Conservation (phyloP, 306 rosid genomes). For the Cucumis cinereus region DNA sequence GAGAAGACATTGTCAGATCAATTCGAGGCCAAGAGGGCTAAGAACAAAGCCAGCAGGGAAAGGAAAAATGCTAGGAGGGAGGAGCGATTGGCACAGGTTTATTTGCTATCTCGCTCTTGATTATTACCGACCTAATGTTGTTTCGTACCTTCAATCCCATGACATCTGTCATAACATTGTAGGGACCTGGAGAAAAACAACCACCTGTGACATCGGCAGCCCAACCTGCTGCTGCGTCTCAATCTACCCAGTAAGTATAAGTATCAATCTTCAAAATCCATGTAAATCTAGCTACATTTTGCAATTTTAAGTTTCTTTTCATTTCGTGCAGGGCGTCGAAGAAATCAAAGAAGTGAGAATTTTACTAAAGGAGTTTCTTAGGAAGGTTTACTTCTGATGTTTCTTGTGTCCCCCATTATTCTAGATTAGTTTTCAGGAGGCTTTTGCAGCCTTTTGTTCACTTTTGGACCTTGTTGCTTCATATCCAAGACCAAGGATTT, state of each 20-base stretch:
- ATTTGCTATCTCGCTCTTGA: background rate
- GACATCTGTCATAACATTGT: background rate
- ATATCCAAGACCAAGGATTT: background rate
- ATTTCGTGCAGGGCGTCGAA: constrained; percentile 47
- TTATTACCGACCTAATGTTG: background rate
- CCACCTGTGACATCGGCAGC: constrained; percentile 17
- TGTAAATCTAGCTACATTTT: background rate
- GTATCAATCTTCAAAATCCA: constrained; percentile 4
- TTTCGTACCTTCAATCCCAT: background rate
- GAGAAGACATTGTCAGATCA: constrained; percentile 96
- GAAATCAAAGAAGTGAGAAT: constrained; percentile 67
- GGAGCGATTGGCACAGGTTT: constrained; percentile 86
- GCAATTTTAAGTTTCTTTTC: background rate
- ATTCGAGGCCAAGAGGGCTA: constrained; percentile 88
- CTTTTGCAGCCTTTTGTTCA: constrained; percentile 10
- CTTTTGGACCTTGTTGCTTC: constrained; percentile 19
- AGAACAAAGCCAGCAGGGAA: constrained; percentile 97
- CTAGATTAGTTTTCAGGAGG: constrained; percentile 33
- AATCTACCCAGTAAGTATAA: constrained; percentile 61
- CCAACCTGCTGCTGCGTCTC: constrained; percentile 25
- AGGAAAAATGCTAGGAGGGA: constrained; percentile 79
- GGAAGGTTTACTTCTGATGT: constrained; percentile 4
- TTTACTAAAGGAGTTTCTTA: background rate
- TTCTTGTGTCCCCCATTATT: background rate
- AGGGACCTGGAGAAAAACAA: constrained; percentile 80